Percentiles rank a stretch among this genome's conserved stretches.
phyloP scores from a whole-genome alignment of 345 rosid species.

The Citrus mangshanensis region DNA sequence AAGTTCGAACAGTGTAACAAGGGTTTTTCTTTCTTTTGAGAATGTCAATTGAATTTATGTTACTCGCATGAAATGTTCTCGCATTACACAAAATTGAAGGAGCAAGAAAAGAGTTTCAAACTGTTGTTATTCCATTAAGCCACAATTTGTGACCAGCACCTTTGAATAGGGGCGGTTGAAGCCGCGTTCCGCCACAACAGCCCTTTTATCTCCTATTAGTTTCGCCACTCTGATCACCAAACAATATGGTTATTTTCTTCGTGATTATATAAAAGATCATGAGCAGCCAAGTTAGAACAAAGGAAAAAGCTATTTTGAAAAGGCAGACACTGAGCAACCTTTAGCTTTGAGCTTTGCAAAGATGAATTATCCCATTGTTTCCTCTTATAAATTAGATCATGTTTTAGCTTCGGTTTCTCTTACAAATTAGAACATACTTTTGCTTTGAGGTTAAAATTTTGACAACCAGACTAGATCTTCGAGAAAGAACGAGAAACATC shows the following conservation, averaged over 20 bases:
- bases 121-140: constrained; percentile 41
- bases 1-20: neutral
- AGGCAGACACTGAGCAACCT: neutral
- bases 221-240: constrained; percentile 65
- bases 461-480: no score
- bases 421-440: no score
- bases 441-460: no score
- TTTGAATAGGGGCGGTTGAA: constrained; percentile 87
- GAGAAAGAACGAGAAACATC: neutral
- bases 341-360: no score
- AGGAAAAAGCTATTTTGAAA: neutral
- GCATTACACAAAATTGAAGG: constrained; percentile 6
- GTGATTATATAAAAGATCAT: neutral
- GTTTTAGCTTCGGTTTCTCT: no score
- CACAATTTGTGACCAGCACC: constrained; percentile 72
- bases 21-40: neutral
- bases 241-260: neutral
- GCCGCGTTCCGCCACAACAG: constrained; percentile 88
- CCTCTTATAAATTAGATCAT: no score
- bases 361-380: no score
- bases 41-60: constrained; percentile 16
- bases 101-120: neutral
- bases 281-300: neutral
- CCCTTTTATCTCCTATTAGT: constrained; percentile 84
- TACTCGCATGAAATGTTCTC: constrained; percentile 5